phyloP scores from a whole-genome alignment of 139 green algal genomes.

The Chlorella sorokiniana region DNA sequence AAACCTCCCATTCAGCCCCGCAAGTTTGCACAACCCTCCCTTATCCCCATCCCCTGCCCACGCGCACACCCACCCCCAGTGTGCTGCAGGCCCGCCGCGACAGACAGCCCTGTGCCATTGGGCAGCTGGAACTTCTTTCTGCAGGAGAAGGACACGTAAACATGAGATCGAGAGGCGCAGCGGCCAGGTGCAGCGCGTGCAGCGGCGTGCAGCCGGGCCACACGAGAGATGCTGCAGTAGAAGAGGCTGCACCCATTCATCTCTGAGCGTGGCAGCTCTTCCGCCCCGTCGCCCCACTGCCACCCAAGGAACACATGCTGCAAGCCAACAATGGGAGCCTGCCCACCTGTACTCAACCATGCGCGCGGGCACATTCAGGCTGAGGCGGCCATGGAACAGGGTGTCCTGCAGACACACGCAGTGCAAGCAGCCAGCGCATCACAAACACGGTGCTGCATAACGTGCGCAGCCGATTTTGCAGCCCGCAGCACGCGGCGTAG shows the following conservation, averaged over 20 bases:
- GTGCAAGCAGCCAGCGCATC: not conserved
- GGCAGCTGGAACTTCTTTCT: slow-evolving; percentile 20
- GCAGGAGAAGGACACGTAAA: not conserved
- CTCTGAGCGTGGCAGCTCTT: too few species aligned
- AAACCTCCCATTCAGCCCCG: too few species aligned
- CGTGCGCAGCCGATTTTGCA: too few species aligned
- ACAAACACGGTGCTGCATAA: too few species aligned
- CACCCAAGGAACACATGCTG: not conserved
- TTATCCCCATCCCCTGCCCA: too few species aligned
- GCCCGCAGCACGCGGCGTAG: too few species aligned
- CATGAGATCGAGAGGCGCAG: not conserved
- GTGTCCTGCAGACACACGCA: slow-evolving; percentile 17
- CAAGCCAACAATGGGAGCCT: not conserved
- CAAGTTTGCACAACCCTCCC: too few species aligned
- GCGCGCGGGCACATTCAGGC: slow-evolving; percentile 2
- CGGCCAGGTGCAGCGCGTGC: too few species aligned
- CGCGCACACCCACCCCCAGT: not conserved
- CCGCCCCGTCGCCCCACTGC: not conserved
- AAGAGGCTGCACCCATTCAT: too few species aligned
- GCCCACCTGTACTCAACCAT: slow-evolving; percentile 20
- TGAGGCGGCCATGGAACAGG: slow-evolving; percentile 7
- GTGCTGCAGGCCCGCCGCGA: slow-evolving; percentile 17
- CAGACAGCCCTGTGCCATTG: slow-evolving; percentile 3
- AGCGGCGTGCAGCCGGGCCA: too few species aligned
- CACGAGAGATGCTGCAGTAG: too few species aligned